These are phyloP conservation scores for Monosporascus sp. DNA, from an alignment of 2,329 filamentous ascomycete genomes.

Conservation along the genomic window DNA sequence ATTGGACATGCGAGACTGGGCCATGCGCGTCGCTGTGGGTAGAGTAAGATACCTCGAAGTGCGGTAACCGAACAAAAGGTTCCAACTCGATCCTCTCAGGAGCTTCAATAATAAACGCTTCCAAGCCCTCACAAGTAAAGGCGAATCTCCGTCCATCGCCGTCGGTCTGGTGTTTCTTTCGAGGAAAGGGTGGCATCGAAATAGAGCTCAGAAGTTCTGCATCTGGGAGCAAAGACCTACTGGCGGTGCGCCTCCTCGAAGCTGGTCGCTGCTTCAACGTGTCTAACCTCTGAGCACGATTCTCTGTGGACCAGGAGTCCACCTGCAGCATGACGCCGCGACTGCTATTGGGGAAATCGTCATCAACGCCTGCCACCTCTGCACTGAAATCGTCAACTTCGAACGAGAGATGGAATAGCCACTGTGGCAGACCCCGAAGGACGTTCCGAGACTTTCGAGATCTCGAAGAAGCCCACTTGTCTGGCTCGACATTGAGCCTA, in stretches of 20 bases:
- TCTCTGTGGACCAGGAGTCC: constrained; percentile 83
- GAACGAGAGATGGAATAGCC: constrained; percentile 78
- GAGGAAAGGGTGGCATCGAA: constrained; percentile 43
- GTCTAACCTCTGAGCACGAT: constrained; percentile 74
- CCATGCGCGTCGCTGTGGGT: constrained; percentile 83
- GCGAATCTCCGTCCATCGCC: constrained; percentile 78
- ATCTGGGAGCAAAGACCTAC: constrained; percentile 65
- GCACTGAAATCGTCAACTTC: constrained; percentile 86
- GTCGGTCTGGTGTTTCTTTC: constrained; percentile 47
- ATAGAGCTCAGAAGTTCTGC: constrained; percentile 52
- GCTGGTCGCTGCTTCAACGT: constrained; percentile 49
- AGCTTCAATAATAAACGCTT: constrained; percentile 86
- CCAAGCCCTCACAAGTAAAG: constrained; percentile 75
- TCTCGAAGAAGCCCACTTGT: constrained; percentile 47
- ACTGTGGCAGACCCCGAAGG: constrained; percentile 71
- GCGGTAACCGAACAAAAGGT: constrained; percentile 78
- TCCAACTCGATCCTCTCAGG: constrained; percentile 79
- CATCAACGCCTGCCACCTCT: constrained; percentile 84
- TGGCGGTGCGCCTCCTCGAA: constrained; percentile 66
- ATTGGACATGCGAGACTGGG: constrained; percentile 81
- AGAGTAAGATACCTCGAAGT: constrained; percentile 80
- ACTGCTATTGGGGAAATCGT: constrained; percentile 73
- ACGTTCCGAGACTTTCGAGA: constrained; percentile 57
- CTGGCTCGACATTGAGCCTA: constrained; percentile 61
- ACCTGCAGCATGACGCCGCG: constrained; percentile 81